Conservation (phyloP, 2,329 filamentous ascomycete genomes). For the Phyllosticta ampelicida region DNA sequence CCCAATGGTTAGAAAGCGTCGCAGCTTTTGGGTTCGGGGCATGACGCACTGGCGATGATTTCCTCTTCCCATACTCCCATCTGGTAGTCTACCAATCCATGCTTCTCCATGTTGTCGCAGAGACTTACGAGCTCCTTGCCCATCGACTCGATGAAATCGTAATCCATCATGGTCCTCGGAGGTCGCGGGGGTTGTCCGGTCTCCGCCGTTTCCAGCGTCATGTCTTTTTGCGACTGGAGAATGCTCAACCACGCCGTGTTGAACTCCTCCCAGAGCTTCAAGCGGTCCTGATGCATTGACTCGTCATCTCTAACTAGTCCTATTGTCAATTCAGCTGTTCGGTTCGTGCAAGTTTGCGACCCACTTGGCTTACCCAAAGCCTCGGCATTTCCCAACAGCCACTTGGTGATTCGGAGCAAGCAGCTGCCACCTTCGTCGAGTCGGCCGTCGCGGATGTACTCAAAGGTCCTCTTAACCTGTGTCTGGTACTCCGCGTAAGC, state of each 20-base stretch:
- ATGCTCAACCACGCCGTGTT: slow-evolving; percentile 84
- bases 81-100: slow-evolving; percentile 94
- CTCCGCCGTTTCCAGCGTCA: slow-evolving; percentile 50
- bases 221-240: slow-evolving; percentile 72
- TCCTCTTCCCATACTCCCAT: slow-evolving; percentile 94
- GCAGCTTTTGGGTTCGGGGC: not conserved
- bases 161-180: slow-evolving; percentile 54
- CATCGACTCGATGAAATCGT: slow-evolving; percentile 63
- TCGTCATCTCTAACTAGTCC: slow-evolving; percentile 78
- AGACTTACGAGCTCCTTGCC: slow-evolving; percentile 71
- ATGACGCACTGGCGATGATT: slow-evolving; percentile 67
- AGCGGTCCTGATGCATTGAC: slow-evolving; percentile 59
- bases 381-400: slow-evolving; percentile 54
- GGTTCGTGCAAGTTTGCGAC: slow-evolving; percentile 13
- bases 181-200: slow-evolving; percentile 47
- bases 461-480: slow-evolving; percentile 54
- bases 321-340: slow-evolving; percentile 41
- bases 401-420: slow-evolving; percentile 53
- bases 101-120: slow-evolving; percentile 77
- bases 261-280: slow-evolving; percentile 87
- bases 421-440: slow-evolving; percentile 49
- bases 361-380: slow-evolving; percentile 44
- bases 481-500: slow-evolving; percentile 54
- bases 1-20: too few species aligned
- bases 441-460: slow-evolving; percentile 53